Base-by-base conservation (phyloP, 345 rosid genomes). In the Limnanthes douglasii region DNA sequence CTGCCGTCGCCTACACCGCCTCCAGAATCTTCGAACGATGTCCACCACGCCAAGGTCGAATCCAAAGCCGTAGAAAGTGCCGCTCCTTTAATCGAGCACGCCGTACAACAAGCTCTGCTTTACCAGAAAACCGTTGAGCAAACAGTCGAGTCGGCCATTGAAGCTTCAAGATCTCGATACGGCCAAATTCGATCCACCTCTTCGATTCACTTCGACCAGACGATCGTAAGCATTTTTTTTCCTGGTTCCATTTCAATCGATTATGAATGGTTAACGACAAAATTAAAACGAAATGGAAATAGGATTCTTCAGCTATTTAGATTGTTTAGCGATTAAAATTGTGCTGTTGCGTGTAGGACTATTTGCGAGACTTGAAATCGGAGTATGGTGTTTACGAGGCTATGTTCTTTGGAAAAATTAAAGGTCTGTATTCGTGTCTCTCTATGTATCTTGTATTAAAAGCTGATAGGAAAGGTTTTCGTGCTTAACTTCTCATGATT, bases 31-130 rank as follows among this genome's bases (percentile, higher is more conserved):
- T 38, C 42, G 3, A 3, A 8, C 1, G 1, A 18, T n/a, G 9
- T 15, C 4, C 37, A 18, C 15, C 15, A 21, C 18, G 14, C n/a
- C n/a, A 36, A 34, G 45, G 50, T 56, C 13, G 58, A 60, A 28
- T 52, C 73, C 46, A 65, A 61, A 46, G 11, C 64, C 43, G 50
- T 61, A 6, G 75, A 68, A 39, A 57, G 65, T 48, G 64, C 54
- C 2, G 39, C 68, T 23, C 73, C 78, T 15, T 90, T 94, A 96
- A 65, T 75, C 43, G 93, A 75, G n/a, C n/a, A 69, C 47, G 73
- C 85, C 10, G 35, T 71, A 55, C 68, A 64, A 34, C 88, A 80
- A 39, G 78, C 72, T 35, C 53, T 64, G 23, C 50, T 68, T 16
- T 75, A 75, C 66, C 73, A 61, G 51, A 73, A 64, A 37, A 64